Conservation (phyloP, 2,329 filamentous ascomycete species). For the Aspergillus transmontanensis region DNA sequence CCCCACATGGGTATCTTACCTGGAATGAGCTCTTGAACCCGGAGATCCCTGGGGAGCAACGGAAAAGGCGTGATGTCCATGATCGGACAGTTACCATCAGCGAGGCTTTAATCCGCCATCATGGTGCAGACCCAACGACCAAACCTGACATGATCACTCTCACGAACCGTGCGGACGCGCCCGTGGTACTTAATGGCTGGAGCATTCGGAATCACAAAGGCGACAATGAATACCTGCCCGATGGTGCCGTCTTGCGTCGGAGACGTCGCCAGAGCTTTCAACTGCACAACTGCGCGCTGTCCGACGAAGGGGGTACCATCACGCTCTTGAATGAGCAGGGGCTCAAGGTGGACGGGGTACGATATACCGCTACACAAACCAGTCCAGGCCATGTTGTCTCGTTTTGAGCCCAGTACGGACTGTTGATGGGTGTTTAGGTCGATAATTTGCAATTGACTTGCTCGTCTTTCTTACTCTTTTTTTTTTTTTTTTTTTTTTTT, state of each 20-base stretch:
- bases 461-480: no score
- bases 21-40: constrained; percentile 14
- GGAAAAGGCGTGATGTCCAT: neutral
- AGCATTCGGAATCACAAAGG: constrained; percentile 16
- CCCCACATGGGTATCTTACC: neutral
- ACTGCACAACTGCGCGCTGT: constrained; percentile 12
- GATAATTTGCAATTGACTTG: no score
- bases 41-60: constrained; percentile 7
- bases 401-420: neutral
- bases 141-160: constrained; percentile 12
- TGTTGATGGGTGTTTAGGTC: no score
- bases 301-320: constrained; percentile 17
- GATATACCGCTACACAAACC: constrained; percentile 12
- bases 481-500: no score
- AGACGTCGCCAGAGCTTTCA: constrained; percentile 8
- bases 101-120: constrained; percentile 9
- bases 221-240: constrained; percentile 12
- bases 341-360: constrained; percentile 20
- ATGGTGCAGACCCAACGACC: neutral
- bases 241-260: constrained; percentile 9
- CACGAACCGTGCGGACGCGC: constrained; percentile 13
- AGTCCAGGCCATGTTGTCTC: neutral
- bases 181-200: constrained; percentile 15
- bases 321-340: constrained; percentile 19
- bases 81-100: constrained; percentile 12